Conservation (phyloP, 495 filamentous ascomycete genomes). For the Xylaria curta region DNA sequence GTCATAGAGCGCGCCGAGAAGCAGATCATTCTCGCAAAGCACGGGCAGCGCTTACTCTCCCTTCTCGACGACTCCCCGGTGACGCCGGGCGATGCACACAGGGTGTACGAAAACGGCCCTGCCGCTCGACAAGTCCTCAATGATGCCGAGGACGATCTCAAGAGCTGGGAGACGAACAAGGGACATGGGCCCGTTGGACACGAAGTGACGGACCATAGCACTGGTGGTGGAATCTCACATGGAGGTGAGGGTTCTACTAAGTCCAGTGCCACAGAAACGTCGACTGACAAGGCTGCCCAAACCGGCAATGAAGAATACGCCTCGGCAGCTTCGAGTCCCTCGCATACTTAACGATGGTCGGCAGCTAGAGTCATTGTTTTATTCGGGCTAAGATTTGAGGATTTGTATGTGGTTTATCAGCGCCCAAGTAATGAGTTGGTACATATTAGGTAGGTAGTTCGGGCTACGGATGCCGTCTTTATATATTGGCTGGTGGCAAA, state of each 20-base stretch:
- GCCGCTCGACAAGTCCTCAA: conserved; percentile 85
- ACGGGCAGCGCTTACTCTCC: conserved; percentile 83
- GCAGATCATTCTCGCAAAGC: conserved; percentile 88
- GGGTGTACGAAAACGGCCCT: conserved; percentile 65
- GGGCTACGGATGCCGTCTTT: not conserved
- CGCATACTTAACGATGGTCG: not conserved
- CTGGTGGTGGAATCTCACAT: conserved; percentile 2
- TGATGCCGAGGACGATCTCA: conserved; percentile 88
- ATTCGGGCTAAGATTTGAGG: not conserved
- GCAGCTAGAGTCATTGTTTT: not conserved
- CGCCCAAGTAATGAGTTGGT: conserved; percentile 3
- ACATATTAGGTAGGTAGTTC: not conserved
- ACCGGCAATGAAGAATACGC: conserved; percentile 20
- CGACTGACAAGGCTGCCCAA: conserved; percentile 9
- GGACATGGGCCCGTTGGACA: not conserved
- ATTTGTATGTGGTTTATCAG: conserved; percentile 16
- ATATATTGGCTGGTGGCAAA: not conserved
- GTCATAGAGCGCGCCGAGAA: conserved; percentile 96
- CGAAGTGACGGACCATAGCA: conserved; percentile 17
- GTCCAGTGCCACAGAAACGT: not conserved
- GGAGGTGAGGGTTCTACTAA: conserved; percentile 15
- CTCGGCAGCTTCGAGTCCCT: conserved; percentile 15
- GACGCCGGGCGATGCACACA: conserved; percentile 80
- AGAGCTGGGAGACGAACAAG: conserved; percentile 65
- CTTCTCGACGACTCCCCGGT: conserved; percentile 91